A percentile compares a stretch with the other conserved stretches of the same genome.
Conservation (phyloP, 176 grass and related monocot species). For the Bonia amplexicaulis region DNA sequence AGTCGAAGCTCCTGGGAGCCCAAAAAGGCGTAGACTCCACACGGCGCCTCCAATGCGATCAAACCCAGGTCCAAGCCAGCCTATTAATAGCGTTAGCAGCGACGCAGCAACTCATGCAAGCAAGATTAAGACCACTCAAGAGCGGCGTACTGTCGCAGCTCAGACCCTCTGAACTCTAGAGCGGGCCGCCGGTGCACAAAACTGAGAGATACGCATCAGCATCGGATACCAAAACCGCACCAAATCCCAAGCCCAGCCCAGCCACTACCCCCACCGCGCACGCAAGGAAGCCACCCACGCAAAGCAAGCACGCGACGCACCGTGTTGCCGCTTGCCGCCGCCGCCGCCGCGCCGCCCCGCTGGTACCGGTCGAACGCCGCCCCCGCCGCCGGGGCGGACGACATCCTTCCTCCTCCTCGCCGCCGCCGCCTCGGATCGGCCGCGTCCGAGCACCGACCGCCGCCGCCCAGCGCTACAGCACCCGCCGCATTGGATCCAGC, state of each 20-base stretch:
- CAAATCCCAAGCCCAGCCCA: constrained; percentile 12
- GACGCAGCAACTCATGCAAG: not conserved
- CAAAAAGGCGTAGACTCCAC: not conserved
- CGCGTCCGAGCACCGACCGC: not conserved
- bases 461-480: constrained; percentile 2
- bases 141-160: not conserved
- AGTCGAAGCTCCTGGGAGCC: not conserved
- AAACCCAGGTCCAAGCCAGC: not conserved
- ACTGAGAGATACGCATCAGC: constrained; percentile 15
- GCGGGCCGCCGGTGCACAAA: not conserved
- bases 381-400: constrained; percentile 52
- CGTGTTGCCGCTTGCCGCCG: constrained; percentile 41
- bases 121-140: not conserved
- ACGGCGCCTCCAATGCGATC: not conserved
- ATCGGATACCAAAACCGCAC: constrained; percentile 39
- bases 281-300: constrained; percentile 27
- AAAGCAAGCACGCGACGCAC: constrained; percentile 35
- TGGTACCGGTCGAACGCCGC: constrained; percentile 57
- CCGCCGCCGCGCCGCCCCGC: constrained; percentile 22
- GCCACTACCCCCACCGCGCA: not conserved
- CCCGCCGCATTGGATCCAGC: not conserved
- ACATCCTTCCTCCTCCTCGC: constrained; percentile 26
- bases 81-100: constrained; percentile 32
- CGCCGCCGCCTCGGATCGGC: constrained; percentile 40
- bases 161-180: constrained; percentile 15